phyloP scores from a whole-genome alignment of 352 stramenopile species.

The Phytophthora ramorum region DNA sequence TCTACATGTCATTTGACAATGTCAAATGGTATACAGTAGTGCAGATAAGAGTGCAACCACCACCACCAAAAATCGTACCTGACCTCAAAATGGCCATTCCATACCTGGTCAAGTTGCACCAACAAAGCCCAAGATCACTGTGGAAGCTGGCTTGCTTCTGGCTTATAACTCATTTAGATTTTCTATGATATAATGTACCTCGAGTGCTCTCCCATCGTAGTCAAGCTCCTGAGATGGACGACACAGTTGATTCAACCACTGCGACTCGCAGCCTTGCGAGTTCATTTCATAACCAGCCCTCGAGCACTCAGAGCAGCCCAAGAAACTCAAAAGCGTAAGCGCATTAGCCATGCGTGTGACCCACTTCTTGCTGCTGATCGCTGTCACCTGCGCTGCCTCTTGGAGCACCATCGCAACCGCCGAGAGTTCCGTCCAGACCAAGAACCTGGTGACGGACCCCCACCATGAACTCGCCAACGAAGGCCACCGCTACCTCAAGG shows the following conservation, averaged over 20 bases:
- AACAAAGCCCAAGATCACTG: not conserved
- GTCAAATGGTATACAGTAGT: no score
- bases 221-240: no score
- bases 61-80: no score
- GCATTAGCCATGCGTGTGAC: not conserved
- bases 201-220: no score
- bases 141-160: no score
- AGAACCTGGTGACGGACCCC: not conserved
- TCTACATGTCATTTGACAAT: no score
- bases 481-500: slow-evolving; percentile 1
- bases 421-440: not conserved
- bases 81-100: no score
- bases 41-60: no score
- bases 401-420: not conserved
- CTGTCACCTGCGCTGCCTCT: not conserved
- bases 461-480: not conserved
- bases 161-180: not conserved
- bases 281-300: not conserved
- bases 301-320: not conserved
- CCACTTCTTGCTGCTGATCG: not conserved
- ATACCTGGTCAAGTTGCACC: no score
- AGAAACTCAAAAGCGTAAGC: not conserved
- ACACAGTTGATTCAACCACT: no score
- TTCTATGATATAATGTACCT: no score
- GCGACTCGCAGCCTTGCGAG: no score